Evolutionary conservation across 441 rosid genomes (phyloP).

Genomic region (Lagerstroemia fauriei): DNA sequence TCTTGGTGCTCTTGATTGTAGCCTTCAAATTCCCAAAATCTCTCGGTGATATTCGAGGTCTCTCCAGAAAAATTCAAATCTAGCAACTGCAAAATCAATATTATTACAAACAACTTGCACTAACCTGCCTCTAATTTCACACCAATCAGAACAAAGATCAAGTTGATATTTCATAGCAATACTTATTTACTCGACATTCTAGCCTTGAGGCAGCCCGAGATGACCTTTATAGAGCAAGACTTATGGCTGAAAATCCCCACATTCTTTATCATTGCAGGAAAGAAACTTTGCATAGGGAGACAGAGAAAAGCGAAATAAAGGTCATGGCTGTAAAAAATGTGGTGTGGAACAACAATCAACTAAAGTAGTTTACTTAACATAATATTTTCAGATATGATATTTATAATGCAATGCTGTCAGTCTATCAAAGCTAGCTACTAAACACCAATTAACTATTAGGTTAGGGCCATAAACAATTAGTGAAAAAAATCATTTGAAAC

Average conservation of each 20-base stretch:
- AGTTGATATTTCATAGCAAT: not conserved
- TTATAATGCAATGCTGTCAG: not conserved
- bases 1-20: conserved; percentile 83
- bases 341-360: too few relatives aligned
- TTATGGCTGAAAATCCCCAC: conserved; percentile 94
- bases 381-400: not conserved
- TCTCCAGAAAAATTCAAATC: conserved; percentile 93
- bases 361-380: too few relatives aligned
- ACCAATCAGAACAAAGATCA: not conserved
- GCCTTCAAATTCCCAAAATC: conserved; percentile 77
- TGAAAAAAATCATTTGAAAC: not conserved
- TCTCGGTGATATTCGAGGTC: conserved; percentile 74
- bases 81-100: conserved; percentile 56
- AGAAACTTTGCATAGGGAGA: conserved; percentile 57
- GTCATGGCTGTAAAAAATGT: too few relatives aligned
- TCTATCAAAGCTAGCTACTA: not conserved
- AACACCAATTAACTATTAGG: not conserved
- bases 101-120: not conserved
- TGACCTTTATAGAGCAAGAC: conserved; percentile 77
- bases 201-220: conserved; percentile 82
- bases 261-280: conserved; percentile 94
- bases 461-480: not conserved
- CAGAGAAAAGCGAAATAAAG: too few relatives aligned
- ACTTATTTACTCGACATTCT: conserved; percentile 80
- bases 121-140: not conserved